phyloP scores from a whole-genome alignment of 768 basidiomycete species.

The Pseudohyphozyma bogoriensis region DNA sequence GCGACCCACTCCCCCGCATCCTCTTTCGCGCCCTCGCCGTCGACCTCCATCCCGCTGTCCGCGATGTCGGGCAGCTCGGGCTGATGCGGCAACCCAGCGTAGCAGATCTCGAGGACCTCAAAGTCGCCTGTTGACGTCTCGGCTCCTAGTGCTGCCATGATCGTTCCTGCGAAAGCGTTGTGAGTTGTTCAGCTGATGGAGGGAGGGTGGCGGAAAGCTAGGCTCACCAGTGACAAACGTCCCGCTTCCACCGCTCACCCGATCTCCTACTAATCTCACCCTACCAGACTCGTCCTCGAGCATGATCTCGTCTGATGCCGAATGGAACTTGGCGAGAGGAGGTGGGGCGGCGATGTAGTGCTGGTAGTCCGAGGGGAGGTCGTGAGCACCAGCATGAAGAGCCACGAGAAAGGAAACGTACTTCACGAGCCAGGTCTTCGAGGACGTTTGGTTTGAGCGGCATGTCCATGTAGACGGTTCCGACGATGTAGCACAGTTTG shows the following conservation, averaged over 20 bases:
- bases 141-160: slow-evolving; percentile 78
- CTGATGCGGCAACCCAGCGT: slow-evolving; percentile 69
- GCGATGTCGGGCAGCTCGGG: slow-evolving; percentile 3
- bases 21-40: slow-evolving; percentile 59
- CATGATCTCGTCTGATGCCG: slow-evolving; percentile 67
- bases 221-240: slow-evolving; percentile 20
- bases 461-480: slow-evolving; percentile 98
- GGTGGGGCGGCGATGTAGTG: slow-evolving; percentile 81
- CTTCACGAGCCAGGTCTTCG: slow-evolving; percentile 85
- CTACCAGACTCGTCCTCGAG: slow-evolving; percentile 95
- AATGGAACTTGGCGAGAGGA: slow-evolving; percentile 61
- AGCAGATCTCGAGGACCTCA: slow-evolving; percentile 82
- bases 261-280: slow-evolving; percentile 71
- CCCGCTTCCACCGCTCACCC: slow-evolving; percentile 40
- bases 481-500: slow-evolving; percentile 77
- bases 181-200: too few relatives aligned
- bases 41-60: background rate
- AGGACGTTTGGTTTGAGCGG: slow-evolving; percentile 96
- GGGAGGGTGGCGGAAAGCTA: background rate
- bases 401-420: slow-evolving; percentile 40
- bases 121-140: slow-evolving; percentile 86
- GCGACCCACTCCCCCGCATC: slow-evolving; percentile 75
- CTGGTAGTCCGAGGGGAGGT: slow-evolving; percentile 44
- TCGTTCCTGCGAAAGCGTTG: slow-evolving; percentile 49
- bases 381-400: background rate